Base-by-base conservation (phyloP, 2,329 filamentous ascomycete species). In the Aspergillus brasiliensis region DNA sequence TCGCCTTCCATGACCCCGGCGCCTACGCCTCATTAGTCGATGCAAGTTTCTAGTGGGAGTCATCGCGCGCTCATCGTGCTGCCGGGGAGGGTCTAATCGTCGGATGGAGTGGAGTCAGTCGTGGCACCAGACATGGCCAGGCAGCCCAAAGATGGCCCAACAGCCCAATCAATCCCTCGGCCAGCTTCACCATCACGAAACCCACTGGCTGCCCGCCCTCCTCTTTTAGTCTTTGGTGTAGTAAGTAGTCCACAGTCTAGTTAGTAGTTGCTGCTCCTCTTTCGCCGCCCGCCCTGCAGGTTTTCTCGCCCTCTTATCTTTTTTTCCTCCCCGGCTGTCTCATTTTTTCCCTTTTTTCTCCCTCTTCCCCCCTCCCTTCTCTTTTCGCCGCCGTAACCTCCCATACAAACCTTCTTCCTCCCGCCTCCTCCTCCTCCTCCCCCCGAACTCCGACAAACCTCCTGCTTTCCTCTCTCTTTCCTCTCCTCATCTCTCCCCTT, bases 141-240 rank as follows among this genome's bases (percentile, higher is more conserved):
- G 65, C 65, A 74, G 72, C 73, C 72, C 71, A 74, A 75, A 64
- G 60, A 70, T 71, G 67, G 74, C 74, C 74, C 74, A 75, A 75
- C 71, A 70, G 63, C 69, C 69, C 66, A 68, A 65, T 65, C 59
- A 61, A 60, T 54, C 42, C 27, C 42, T 34, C 31, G 54, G 54
- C 61, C 62, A 60, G 40, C 56, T 52, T 52, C 61, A 52, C 51
- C 47, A 40, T 46, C 48, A 44, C 52, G 42, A 51, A 52, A 38
- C 23, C 46, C 28, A 54, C 56, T 61, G 69, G 64, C 66, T 70
- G 69, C 37, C 67, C 56, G 60, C 62, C 67, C 66, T 11, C 64
- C 67, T 67, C 69, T 68, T 63, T 65, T 66, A 65, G 68, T 66
- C n/a, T n/a, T n/a, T n/a, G n/a, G n/a, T n/a, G n/a, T n/a, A n/a